Percentiles rank a stretch among this genome's conserved stretches.
Conservation (phyloP, 2,329 filamentous ascomycete species). For the Colletotrichum cordylinicola region DNA sequence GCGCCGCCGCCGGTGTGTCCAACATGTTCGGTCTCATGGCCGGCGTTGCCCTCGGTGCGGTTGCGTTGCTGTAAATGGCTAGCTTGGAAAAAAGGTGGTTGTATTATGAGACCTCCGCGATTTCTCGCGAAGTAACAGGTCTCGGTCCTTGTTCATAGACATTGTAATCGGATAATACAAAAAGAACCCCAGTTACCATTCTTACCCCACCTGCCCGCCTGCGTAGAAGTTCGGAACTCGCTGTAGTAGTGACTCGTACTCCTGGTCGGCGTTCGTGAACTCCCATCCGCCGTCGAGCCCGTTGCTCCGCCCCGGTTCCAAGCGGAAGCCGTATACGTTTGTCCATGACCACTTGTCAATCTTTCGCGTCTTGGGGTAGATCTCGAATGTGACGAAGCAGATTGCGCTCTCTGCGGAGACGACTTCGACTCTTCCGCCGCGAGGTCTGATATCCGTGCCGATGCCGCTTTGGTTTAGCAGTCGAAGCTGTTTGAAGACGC, state of each 20-base stretch:
- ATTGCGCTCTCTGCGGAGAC: conserved; percentile 5
- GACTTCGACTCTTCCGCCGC: not conserved
- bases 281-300: conserved; percentile 26
- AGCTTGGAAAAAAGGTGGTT: not conserved
- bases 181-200: not conserved
- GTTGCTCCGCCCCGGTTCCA: not conserved
- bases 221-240: conserved; percentile 26
- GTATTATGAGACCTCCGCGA: not conserved
- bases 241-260: conserved; percentile 29
- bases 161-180: not conserved
- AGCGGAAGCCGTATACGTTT: conserved; percentile 6
- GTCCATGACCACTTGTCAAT: not conserved
- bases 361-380: not conserved
- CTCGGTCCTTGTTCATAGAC: not conserved
- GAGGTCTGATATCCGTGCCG: conserved; percentile 1
- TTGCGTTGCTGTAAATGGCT: not conserved
- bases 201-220: not conserved
- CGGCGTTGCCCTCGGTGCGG: not conserved
- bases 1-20: not conserved
- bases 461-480: conserved; percentile 19
- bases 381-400: conserved; percentile 9
- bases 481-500: not conserved
- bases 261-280: conserved; percentile 28
- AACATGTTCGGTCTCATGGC: not conserved
- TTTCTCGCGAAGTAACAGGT: not conserved